Percentiles rank a stretch among this genome's conserved stretches.
phyloP scores from a whole-genome alignment of 2,329 filamentous ascomycete species.

The Neonectria sp. region DNA sequence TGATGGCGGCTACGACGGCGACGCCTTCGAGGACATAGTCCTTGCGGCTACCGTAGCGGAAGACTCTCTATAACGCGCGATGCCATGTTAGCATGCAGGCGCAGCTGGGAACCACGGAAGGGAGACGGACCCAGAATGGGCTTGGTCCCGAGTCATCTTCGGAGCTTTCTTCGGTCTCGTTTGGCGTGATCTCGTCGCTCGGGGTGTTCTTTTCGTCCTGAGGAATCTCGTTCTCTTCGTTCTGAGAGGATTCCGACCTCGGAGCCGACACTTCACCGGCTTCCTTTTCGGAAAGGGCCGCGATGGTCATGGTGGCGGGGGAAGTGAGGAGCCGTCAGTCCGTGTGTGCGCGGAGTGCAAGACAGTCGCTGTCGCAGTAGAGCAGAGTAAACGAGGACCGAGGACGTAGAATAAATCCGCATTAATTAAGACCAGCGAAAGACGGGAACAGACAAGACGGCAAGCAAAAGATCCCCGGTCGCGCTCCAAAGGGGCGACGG shows the following conservation, averaged over 20 bases:
- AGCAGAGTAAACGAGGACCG: neutral
- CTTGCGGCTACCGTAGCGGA: slow-evolving; percentile 38
- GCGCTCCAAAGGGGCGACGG: neutral
- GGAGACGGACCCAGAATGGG: slow-evolving; percentile 1
- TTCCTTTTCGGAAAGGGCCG: slow-evolving; percentile 18
- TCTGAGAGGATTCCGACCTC: neutral
- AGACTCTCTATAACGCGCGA: slow-evolving; percentile 40
- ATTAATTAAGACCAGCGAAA: neutral
- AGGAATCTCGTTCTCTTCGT: neutral
- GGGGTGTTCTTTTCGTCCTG: neutral
- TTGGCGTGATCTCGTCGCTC: neutral
- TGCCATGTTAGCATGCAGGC: neutral
- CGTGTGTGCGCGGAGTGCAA: neutral
- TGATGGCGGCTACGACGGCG: slow-evolving; percentile 43
- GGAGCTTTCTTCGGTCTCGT: neutral
- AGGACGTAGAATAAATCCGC: neutral
- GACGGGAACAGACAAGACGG: neutral
- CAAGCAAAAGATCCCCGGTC: neutral
- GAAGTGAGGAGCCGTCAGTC: slow-evolving; percentile 3
- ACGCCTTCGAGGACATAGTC: slow-evolving; percentile 46
- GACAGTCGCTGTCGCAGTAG: too few relatives aligned
- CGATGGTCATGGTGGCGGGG: slow-evolving; percentile 17
- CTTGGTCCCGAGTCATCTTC: neutral
- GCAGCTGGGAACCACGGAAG: neutral
- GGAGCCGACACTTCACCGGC: neutral